Base-by-base conservation (phyloP, 2,329 filamentous ascomycete species). In the Diaporthe sp. region DNA sequence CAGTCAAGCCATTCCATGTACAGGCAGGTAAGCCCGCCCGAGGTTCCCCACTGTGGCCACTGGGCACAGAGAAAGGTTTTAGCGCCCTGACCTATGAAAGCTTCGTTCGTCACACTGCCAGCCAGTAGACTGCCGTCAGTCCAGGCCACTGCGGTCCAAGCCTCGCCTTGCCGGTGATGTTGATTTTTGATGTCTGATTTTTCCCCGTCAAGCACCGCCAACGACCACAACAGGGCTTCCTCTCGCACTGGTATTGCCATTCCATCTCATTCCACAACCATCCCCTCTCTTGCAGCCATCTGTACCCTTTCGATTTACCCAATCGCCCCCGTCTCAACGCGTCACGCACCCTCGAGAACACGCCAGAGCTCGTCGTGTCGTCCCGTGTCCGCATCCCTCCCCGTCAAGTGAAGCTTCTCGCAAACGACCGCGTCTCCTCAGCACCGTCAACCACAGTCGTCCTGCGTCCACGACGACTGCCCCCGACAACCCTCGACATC, bases 31-130 rank as follows among this genome's bases (percentile, higher is more conserved):
- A 25, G n/a, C 42, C 30, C 6, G n/a, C 13, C 45, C 45, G 47
- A 25, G 30, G 19, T 68, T 68, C 64, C 47, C 64, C 64, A 68
- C 64, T 68, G 22, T 68, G 64, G 64, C 47, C 64, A 68, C 45
- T 40, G 64, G 64, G 64, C n/a, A 30, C 64, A 68, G 64, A 45
- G 54, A 54, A 68, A 54, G 54, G 69, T 71, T 61, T 71, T 72
- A 72, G 70, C 70, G 70, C 70, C 70, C 47, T 68, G 64, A 54
- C 64, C 64, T 64, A 25, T 55, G 57, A 72, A 72, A 72, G 70
- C 70, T 72, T 61, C 57, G 57, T 64, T 54, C 57, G 57, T 72
- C 70, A 60, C 57, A 54, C 57, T 42, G 60, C 35, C 70, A 68
- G 64, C 64, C 64, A 64, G 45, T 61, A 47, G 38, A 12, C 55